Evolutionary conservation across 2,329 filamentous ascomycete species (phyloP), one percentile per base, ranked within the genome.

Genomic region (Hypoxylon sp.): DNA sequence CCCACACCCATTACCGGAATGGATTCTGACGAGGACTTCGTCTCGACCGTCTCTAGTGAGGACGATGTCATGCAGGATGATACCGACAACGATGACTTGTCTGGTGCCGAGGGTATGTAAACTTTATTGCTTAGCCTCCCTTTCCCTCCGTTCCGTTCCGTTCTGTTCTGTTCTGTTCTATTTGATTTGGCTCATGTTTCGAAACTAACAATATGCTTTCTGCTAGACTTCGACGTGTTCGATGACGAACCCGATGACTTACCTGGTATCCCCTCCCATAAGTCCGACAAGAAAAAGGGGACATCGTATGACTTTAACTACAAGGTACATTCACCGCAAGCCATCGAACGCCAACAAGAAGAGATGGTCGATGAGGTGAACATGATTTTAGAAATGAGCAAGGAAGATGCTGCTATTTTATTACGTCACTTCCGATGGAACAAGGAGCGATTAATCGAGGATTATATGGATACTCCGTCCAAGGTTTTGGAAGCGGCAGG

Each of bases 11-110:
- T 80, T 51, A 86, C 82, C 37, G 82, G 78, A 59, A 97, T 97
- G 92, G 91, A 96, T 75, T 97, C 92, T 6, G 93, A 97, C 65
- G 91, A 97, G 67, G 93, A 97, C 54, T 92, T 92, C 72, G 88
- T 94, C 82, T 95, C 89, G 64, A 85, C 86, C 67, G 79, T 87
- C 63, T 93, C 90, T 30, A 96, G 89, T 67, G 87, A 87, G 30
- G 86, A 87, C 46, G 87, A 89, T 59, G 82, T 90, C 53, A 80
- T 88, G 71, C 82, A 88, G 57, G 89, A 91, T 64, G 86, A 89
- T 54, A 91, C 89, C 63, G 91, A 90, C 45, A 90, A 91, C 64
- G 86, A 81, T 70, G 73, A 81, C 72, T 23, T 82, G 55, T 83
- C 80, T 1, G 79, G 69, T 4, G 75, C 66, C 12, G 80, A 82